Base-by-base conservation (phyloP, 140 eudicot species). In the Bidens hawaiensis region DNA sequence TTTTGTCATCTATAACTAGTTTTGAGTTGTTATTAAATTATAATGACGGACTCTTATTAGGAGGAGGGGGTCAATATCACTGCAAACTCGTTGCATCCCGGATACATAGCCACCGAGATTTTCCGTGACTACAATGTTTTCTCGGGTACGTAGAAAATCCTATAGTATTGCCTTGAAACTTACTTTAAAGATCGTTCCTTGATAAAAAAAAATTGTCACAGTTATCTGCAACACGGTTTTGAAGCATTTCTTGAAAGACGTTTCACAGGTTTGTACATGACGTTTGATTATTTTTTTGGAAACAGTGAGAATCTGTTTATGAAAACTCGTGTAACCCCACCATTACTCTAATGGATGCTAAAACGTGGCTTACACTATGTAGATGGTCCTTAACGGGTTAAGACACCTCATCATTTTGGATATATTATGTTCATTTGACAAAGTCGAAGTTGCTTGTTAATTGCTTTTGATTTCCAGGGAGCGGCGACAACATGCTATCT, bases 81-180 rank as follows among this genome's bases (percentile, higher is more conserved):
- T 4, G 83, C 68, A 3, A 83, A 83, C 62, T 79, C 89, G 34
- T 56, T 83, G 27, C 85, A 83, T 65, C 89, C 85, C 0, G 89
- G 89, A 58, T 60, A 69, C 60, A 67, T 83, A 4, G 47, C 42
- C 60, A 61, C 75, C 5, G 65, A 75, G 4, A 18, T 75, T 30
- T 68, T 67, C 51, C 79, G 54, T 14, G 21, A 42, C 54, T 28
- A 38, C 10, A 30, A n/a, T 43, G 42, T 68, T 50, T 61, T 68
- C 48, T 10, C 60, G 4, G 56, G 76, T 69, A 63, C 2, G 38
- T 25, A 18, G 13, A 22, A 48, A 33, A 49, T 38, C 49, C 50
- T 47, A 26, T 26, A 27, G 9, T 49, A 30, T 31, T 74, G 69
- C 38, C 56, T 34, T 36, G 13, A 66, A 24, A 65, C 71, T 54